These are phyloP conservation scores for Dryas octopetala DNA, from an alignment of 306 rosid genomes.

Conservation along the genomic window DNA sequence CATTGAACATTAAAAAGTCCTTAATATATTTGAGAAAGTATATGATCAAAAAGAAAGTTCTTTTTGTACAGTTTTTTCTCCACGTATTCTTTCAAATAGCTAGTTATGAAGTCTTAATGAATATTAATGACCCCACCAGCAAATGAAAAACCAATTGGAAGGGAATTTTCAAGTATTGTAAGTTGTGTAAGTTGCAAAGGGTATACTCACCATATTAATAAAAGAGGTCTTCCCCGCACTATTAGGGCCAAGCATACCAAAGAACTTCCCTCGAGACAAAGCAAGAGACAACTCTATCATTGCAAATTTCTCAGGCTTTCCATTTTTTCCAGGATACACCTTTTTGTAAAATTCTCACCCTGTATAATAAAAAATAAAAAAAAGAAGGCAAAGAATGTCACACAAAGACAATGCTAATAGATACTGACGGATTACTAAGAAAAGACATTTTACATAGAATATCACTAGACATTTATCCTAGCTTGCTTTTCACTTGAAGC, in stretches of 20 bases:
- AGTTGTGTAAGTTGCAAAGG: background rate
- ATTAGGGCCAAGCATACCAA: conserved; percentile 97
- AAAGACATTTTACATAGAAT: too few relatives aligned
- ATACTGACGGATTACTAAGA: too few relatives aligned
- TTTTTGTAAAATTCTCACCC: conserved; percentile 30
- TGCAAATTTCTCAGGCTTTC: conserved; percentile 80
- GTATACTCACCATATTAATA: conserved; percentile 79
- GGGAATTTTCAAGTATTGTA: background rate
- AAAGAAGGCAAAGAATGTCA: too few relatives aligned
- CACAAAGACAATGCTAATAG: too few relatives aligned
- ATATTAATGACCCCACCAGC: background rate
- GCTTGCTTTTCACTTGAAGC: conserved; percentile 89
- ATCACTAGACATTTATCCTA: conserved; percentile 37
- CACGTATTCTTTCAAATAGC: background rate
- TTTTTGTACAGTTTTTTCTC: background rate
- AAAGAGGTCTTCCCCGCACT: conserved; percentile 98
- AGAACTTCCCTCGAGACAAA: conserved; percentile 85
- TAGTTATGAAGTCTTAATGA: background rate
- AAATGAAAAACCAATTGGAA: background rate
- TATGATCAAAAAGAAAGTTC: background rate
- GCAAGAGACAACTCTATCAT: conserved; percentile 83
- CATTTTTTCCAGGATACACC: conserved; percentile 81
- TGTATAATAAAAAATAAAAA: too few relatives aligned
- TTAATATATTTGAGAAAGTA: background rate
- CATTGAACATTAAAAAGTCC: background rate